These are phyloP conservation scores for Orbilia quercus DNA, from an alignment of 2,329 filamentous ascomycete genomes.

Conservation along the genomic window DNA sequence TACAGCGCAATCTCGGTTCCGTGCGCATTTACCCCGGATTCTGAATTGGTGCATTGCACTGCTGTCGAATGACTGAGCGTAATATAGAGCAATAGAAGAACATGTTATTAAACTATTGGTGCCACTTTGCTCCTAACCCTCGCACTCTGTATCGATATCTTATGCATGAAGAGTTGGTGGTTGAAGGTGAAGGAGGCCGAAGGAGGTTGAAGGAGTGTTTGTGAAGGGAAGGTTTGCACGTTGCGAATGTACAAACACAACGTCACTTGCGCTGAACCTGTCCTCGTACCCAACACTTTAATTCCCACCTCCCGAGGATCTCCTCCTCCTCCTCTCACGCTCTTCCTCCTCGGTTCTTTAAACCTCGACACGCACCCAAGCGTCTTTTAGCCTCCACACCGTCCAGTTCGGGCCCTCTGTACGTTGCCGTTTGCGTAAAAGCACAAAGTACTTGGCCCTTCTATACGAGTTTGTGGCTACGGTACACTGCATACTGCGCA, in stretches of 20 bases:
- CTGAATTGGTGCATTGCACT: slow-evolving; percentile 24
- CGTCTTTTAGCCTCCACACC: slow-evolving; percentile 9
- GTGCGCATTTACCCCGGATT: slow-evolving; percentile 51
- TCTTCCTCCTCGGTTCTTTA: slow-evolving; percentile 1
- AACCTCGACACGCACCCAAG: too few relatives aligned
- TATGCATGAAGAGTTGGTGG: slow-evolving; percentile 18
- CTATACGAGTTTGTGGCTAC: background rate
- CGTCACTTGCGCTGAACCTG: slow-evolving; percentile 33
- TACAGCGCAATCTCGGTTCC: too few relatives aligned
- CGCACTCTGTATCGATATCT: slow-evolving; percentile 22
- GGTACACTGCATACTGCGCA: background rate
- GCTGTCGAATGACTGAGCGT: slow-evolving; percentile 43
- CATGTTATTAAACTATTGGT: slow-evolving; percentile 23
- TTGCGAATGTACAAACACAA: slow-evolving; percentile 34
- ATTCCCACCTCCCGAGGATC: background rate
- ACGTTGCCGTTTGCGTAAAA: slow-evolving; percentile 27
- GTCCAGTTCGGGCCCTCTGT: slow-evolving; percentile 27
- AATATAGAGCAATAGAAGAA: slow-evolving; percentile 36
- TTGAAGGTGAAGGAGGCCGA: background rate
- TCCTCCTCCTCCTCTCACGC: too few relatives aligned
- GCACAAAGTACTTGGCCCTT: background rate
- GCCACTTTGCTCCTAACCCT: slow-evolving; percentile 17
- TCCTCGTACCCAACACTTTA: slow-evolving; percentile 43
- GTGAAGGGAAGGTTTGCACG: too few relatives aligned
- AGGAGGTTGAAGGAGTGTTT: background rate